A percentile compares a stretch with the other conserved stretches of the same genome.
phyloP scores from a whole-genome alignment of 441 rosid species.

The Adansonia rubrostipa region DNA sequence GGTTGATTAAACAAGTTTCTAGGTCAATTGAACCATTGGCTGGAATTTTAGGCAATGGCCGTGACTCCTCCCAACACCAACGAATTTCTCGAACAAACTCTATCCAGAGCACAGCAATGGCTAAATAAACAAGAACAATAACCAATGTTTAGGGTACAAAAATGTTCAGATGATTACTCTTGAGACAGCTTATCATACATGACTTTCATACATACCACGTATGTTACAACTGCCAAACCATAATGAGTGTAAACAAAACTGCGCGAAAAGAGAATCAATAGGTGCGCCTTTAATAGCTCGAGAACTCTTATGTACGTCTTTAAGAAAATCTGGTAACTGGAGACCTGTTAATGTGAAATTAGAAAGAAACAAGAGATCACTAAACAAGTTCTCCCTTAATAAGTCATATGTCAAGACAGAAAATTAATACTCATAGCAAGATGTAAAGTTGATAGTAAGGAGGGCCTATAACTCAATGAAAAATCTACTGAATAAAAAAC shows the following conservation, averaged over 20 bases:
- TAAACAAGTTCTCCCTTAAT: background rate
- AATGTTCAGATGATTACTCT: background rate
- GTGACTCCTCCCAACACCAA: constrained; percentile 98
- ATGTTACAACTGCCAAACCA: constrained; percentile 97
- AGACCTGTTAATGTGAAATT: constrained; percentile 47
- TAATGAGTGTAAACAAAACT: constrained; percentile 80
- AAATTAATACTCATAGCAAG: background rate
- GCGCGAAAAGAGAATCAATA: constrained; percentile 76
- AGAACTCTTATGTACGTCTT: constrained; percentile 71
- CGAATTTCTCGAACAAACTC: constrained; percentile 98
- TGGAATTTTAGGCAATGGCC: constrained; percentile 80
- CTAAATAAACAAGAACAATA: constrained; percentile 46
- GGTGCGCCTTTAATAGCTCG: constrained; percentile 91
- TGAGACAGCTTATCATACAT: background rate
- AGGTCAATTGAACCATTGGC: constrained; percentile 73
- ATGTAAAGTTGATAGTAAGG: no score
- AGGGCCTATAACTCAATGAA: background rate
- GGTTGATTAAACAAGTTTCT: constrained; percentile 85
- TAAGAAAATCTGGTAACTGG: constrained; percentile 49
- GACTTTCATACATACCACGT: constrained; percentile 65
- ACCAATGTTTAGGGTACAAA: background rate
- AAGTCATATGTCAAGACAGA: background rate
- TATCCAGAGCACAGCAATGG: constrained; percentile 90
- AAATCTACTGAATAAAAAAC: constrained; percentile 10
- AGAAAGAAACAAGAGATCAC: constrained; percentile 4